phyloP scores from a whole-genome alignment of 2,329 filamentous ascomycete species.

The Mycosphaerella sp. region DNA sequence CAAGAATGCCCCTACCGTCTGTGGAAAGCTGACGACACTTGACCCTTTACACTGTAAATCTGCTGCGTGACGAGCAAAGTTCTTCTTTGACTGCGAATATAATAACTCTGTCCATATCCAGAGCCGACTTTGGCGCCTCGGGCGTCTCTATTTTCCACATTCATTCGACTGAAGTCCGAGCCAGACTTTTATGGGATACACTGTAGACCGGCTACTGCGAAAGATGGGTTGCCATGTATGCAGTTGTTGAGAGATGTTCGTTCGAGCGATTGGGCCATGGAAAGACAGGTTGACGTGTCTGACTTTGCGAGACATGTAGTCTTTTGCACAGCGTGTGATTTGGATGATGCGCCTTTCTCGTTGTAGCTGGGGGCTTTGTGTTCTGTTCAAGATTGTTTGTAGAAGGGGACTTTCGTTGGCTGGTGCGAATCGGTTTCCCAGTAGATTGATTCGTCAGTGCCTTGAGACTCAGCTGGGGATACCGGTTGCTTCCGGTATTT shows the following conservation, averaged over 20 bases:
- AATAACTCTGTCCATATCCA: too few relatives aligned
- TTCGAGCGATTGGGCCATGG: constrained; percentile 11
- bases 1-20: too few relatives aligned
- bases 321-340: constrained; percentile 13
- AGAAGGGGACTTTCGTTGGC: constrained; percentile 16
- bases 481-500: constrained; percentile 11
- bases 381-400: constrained; percentile 15
- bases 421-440: constrained; percentile 14
- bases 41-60: too few relatives aligned
- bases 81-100: too few relatives aligned
- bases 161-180: too few relatives aligned
- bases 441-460: constrained; percentile 10
- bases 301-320: constrained; percentile 4
- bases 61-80: too few relatives aligned
- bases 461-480: constrained; percentile 13
- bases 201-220: constrained; percentile 9
- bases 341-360: background rate
- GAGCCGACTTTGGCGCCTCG: too few relatives aligned
- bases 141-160: too few relatives aligned
- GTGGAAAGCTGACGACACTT: too few relatives aligned
- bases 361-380: constrained; percentile 13
- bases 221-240: constrained; percentile 9
- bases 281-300: constrained; percentile 14
- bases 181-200: too few relatives aligned
- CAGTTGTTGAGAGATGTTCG: constrained; percentile 2